Evolutionary conservation across 176 grass and related monocot species (phyloP).

Genomic region (Eleusine indica): DNA sequence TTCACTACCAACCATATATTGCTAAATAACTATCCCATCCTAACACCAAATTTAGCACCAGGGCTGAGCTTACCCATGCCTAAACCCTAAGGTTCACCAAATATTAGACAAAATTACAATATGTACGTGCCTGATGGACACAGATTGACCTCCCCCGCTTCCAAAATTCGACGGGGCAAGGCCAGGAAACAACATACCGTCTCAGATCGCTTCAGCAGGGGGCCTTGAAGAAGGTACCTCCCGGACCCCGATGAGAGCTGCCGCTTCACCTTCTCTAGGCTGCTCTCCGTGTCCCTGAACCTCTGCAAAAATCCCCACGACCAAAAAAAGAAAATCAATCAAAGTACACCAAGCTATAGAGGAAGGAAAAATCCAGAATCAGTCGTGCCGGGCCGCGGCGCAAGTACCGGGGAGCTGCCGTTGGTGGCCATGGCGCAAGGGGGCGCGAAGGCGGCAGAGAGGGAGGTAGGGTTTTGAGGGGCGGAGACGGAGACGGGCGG

Average conservation of each 20-base stretch:
- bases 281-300: conserved; percentile 58
- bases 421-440: conserved; percentile 60
- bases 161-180: not conserved
- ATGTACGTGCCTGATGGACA: not conserved
- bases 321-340: conserved; percentile 33
- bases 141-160: not conserved
- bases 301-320: conserved; percentile 34
- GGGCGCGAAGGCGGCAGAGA: not conserved
- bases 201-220: conserved; percentile 97
- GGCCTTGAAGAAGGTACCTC: conserved; percentile 87
- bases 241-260: conserved; percentile 83
- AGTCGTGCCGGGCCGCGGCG: not conserved
- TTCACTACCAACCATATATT: conserved; percentile 5
- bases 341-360: not conserved
- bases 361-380: not conserved
- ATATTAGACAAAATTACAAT: conserved; percentile 6
- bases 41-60: conserved; percentile 22
- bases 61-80: not conserved
- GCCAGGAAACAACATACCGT: conserved; percentile 55
- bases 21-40: not conserved
- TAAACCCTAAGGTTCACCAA: conserved; percentile 8
- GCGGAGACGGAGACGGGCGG: not conserved
- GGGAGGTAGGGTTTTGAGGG: conserved; percentile 40
- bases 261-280: conserved; percentile 96
- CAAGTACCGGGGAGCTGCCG: conserved; percentile 63